These are phyloP conservation scores for Lipomyces yamadae DNA, from an alignment of 805 yeast species.

Conservation along the genomic window DNA sequence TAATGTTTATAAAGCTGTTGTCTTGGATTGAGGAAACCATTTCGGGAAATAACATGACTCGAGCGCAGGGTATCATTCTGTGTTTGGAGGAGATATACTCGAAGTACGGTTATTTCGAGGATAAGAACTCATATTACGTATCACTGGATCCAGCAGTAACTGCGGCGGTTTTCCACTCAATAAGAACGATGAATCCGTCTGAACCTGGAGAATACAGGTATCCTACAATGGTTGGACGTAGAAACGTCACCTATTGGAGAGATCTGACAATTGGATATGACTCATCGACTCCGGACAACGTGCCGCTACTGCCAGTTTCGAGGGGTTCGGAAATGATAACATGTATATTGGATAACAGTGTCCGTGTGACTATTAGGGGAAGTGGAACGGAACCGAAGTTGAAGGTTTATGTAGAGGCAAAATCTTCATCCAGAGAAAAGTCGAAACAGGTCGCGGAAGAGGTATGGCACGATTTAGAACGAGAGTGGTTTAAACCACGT, in stretches of 20 bases:
- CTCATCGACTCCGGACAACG: constrained; percentile 60
- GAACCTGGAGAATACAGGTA: constrained; percentile 38
- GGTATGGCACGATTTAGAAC: constrained; percentile 71
- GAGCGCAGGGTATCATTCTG: constrained; percentile 27
- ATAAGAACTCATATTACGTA: constrained; percentile 83
- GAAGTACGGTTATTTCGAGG: constrained; percentile 79
- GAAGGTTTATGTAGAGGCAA: constrained; percentile 87
- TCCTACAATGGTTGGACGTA: constrained; percentile 62
- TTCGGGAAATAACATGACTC: constrained; percentile 17
- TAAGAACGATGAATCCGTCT: constrained; percentile 48
- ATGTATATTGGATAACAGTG: constrained; percentile 54
- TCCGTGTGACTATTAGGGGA: constrained; percentile 85
- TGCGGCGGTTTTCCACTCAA: constrained; percentile 57
- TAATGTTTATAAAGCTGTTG: constrained; percentile 74
- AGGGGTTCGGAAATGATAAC: constrained; percentile 86
- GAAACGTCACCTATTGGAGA: constrained; percentile 68
- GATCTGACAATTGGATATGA: constrained; percentile 86
- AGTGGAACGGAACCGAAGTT: constrained; percentile 97
- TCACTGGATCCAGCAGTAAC: constrained; percentile 61
- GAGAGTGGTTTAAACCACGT: constrained; percentile 76
- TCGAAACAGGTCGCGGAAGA: constrained; percentile 54
- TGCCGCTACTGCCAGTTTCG: constrained; percentile 74
- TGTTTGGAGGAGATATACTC: constrained; percentile 60
- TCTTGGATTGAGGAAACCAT: constrained; percentile 31
- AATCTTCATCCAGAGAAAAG: constrained; percentile 51